Evolutionary conservation across 2,329 filamentous ascomycete genomes (phyloP).

Genomic region (Pestalotiopsis fici): DNA sequence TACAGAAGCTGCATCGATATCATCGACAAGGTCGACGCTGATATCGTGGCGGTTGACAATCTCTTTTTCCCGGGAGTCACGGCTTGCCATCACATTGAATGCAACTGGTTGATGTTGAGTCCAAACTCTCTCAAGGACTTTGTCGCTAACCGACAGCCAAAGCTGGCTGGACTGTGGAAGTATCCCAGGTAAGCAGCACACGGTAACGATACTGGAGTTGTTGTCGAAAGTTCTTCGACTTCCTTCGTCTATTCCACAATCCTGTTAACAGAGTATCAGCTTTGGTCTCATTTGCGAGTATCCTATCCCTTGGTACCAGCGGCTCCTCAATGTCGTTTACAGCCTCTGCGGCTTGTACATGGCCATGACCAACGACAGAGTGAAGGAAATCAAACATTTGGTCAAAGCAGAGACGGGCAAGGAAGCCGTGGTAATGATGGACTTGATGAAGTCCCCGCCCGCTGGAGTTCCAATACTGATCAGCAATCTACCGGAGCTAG

Average conservation of each 20-base stretch:
- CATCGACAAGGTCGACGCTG: background rate
- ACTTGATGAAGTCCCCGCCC: constrained; percentile 11
- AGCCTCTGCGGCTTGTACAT: constrained; percentile 20
- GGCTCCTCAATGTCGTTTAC: constrained; percentile 15
- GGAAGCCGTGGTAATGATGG: constrained; percentile 9
- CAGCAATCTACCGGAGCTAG: constrained; percentile 14
- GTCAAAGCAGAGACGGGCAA: constrained; percentile 37
- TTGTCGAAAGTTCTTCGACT: background rate
- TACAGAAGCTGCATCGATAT: background rate
- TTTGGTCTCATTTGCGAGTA: background rate
- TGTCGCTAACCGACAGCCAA: background rate
- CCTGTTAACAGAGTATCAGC: background rate
- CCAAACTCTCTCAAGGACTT: background rate
- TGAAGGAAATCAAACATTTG: background rate
- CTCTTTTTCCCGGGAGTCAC: background rate
- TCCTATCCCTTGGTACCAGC: constrained; percentile 9
- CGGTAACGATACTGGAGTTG: background rate
- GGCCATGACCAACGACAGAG: background rate
- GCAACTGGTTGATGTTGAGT: background rate
- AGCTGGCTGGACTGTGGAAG: background rate
- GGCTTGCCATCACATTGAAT: background rate
- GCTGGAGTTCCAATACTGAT: constrained; percentile 13
- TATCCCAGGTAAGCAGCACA: background rate
- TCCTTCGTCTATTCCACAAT: too few species aligned
- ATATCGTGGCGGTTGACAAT: background rate